Evolutionary conservation across 805 yeast genomes (phyloP), one percentile per base, ranked within the genome.

Genomic region (Torulaspora indica): DNA sequence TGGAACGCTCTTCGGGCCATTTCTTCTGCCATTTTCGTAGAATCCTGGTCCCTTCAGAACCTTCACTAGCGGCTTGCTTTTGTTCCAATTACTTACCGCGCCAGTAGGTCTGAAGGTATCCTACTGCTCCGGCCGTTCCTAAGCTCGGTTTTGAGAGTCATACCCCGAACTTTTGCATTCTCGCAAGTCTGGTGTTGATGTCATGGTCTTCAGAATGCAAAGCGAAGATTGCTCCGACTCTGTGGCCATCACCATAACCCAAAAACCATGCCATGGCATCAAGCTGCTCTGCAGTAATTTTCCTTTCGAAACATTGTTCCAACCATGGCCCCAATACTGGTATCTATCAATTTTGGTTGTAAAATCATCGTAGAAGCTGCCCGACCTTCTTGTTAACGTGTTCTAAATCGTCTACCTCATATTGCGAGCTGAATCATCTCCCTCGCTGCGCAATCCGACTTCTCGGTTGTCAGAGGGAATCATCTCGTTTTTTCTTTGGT

Each of bases 181-280:
- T 10, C 15, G 25, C 34, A 4, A 47, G 35, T 13, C 29, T 29
- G 3, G 30, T 34, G 35, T 44, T 41, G 25, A 47, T 42, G 31
- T 47, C 51, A 20, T 34, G 41, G 25, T 44, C 51, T 5, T 15
- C 44, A 1, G 40, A 10, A 18, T 45, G 43, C 10, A 47, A 17
- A 3, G 46, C 45, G 37, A 47, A 47, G 3, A 29, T 13, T 8
- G 44, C 46, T 3, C 48, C 46, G 5, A 38, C 24, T 12, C 43
- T 18, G 33, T 35, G 14, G 14, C 52, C 52, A 32, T 48, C 43
- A 8, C 49, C 47, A 17, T 45, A 45, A 10, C 52, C 52, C n/a
- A 48, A 28, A 3, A 48, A 27, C 48, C 48, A 48, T 3, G 48
- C 46, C 48, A 48, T 45, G 20, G 45, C 46, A 10, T 38, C 43